Percentiles rank a stretch among this genome's conserved stretches.
Conservation (phyloP, 1,284 basidiomycete genomes). For the Erythrobasidium hasegawianum region DNA sequence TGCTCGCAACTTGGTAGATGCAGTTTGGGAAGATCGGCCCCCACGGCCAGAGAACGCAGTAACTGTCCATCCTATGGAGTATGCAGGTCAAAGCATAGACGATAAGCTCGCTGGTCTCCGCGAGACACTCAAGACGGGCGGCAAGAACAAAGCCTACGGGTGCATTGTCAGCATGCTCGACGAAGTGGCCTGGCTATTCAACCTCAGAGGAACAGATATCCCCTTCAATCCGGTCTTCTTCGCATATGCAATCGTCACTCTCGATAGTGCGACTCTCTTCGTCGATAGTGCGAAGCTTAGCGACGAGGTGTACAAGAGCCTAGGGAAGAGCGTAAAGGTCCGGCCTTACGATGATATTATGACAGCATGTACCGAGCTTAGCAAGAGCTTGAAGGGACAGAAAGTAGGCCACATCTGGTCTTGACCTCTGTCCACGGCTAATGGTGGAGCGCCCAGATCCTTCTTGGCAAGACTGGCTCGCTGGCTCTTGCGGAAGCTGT, state of each 20-base stretch:
- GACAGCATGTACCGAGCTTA: conserved; percentile 56
- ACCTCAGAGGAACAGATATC: conserved; percentile 87
- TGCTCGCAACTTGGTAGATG: conserved; percentile 71
- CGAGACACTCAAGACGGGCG: conserved; percentile 55
- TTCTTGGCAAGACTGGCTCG: conserved; percentile 68
- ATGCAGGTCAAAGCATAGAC: conserved; percentile 62
- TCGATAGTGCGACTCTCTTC: conserved; percentile 66
- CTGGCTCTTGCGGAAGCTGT: conserved; percentile 73
- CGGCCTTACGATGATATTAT: conserved; percentile 69
- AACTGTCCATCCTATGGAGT: conserved; percentile 67
- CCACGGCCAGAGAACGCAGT: conserved; percentile 65
- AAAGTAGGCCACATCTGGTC: no score
- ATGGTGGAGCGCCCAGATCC: conserved; percentile 51
- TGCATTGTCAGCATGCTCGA: conserved; percentile 76
- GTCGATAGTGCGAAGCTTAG: conserved; percentile 64
- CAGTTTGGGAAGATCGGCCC: conserved; percentile 74
- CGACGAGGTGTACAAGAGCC: conserved; percentile 58
- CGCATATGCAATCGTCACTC: conserved; percentile 77
- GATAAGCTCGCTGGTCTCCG: conserved; percentile 68
- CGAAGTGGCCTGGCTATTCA: conserved; percentile 87
- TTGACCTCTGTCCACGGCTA: no score
- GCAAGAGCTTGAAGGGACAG: conserved; percentile 50
- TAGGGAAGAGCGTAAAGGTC: conserved; percentile 61
- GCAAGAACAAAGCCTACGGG: conserved; percentile 35
- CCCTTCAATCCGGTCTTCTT: conserved; percentile 88